Base-by-base conservation (phyloP, 208 protist genomes). In the Tritrichomonas foetus region DNA sequence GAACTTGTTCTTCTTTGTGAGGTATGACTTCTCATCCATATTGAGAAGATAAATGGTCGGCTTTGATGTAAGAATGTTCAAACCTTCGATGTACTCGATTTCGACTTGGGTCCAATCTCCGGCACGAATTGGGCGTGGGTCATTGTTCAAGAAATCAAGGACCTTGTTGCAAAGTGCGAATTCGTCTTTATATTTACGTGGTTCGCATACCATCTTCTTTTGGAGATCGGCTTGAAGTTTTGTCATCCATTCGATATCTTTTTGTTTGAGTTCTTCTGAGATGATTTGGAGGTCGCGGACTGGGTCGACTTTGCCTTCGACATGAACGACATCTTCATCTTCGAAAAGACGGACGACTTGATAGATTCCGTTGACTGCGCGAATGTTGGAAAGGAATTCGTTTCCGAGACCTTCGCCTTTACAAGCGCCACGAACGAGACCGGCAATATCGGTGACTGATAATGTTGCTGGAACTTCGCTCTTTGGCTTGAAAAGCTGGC, bases 331-430 rank as follows among this genome's bases (percentile, higher is more conserved):
- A 39, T 92, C 82, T 50, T 53, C 25, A 66, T 94, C 93, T 41
- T 94, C 57, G 72, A 95, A 95, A 3, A 93, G 33, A 49, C 95
- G 61, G 41, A 96, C 95, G 14, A 96, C 69, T 27, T 96, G 95
- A 69, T 95, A 95, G 27, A 96, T 95, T 5, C 78, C 95, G 92
- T 96, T 94, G 9, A 96, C 95, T 25, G 94, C 94, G 27, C 39
- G 39, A n/a, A 96, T 96, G 75, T 96, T 41, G 22, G 78, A 94
- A 49, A 96, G 66, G 69, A 96, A 96, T 27, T 64, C 89, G 84
- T 95, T 95, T 66, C 95, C 95, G 14, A 96, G 74, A 25, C 95
- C 95, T 44, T 95, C 53, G 9, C 95, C 95, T n/a, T 95, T 84
- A 14, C 22, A 69, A 22, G 95, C 95, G 9, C 95, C 95, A 64